Base-by-base conservation (phyloP, 2,329 filamentous ascomycete species). In the Sporothrix schenckii region DNA sequence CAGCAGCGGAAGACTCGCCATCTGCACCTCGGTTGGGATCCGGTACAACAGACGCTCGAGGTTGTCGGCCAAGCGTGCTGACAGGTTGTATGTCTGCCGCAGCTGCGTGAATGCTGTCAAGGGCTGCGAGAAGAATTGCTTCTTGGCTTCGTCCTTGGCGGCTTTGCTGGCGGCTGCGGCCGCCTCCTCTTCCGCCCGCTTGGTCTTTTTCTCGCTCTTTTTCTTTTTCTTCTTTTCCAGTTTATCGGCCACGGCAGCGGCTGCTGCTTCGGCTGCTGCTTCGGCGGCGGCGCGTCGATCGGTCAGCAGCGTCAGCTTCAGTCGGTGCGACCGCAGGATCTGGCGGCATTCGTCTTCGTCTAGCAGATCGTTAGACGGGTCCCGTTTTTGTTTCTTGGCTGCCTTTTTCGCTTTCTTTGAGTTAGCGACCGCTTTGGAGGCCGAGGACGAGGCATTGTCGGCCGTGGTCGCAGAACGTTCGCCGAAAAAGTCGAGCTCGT, bases 1-100 rank as follows among this genome's bases (percentile, higher is more conserved):
- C 49, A 98, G 82, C 60, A 98, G 80, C 39, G 95, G 94, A 73
- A 99, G 80, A 76, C 90, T 91, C 3, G 88, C 94, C 80, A 98
- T 87, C 79, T 99, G 95, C 14, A 99, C 94, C 80, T 98, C 94
- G 0, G 95, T 99, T 14, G 95, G 95, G 70, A 93, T 83, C 49
- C 86, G 88, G 78, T 97, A 99, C 13, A 92, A 93, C 80, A 98
- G 92, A n/a, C 87, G 85, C 16, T 87, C 83, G 41, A 99, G 83
- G 76, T 99, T 99, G 72, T 91, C 88, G 1, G 89, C 88, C 58
- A 99, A 80, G 54, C 89, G 86, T 53, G 86, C 83, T 4, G 92
- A 91, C 54, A 97, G 88, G n/a, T 85, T 86, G 80, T 94, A 97
- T 58, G 83, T 84, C 44, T 84, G 83, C 50, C 88, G 86, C 71